Evolutionary conservation across 1,139 yeast species (phyloP).

Genomic region (Saccharomyces hybrid): DNA sequence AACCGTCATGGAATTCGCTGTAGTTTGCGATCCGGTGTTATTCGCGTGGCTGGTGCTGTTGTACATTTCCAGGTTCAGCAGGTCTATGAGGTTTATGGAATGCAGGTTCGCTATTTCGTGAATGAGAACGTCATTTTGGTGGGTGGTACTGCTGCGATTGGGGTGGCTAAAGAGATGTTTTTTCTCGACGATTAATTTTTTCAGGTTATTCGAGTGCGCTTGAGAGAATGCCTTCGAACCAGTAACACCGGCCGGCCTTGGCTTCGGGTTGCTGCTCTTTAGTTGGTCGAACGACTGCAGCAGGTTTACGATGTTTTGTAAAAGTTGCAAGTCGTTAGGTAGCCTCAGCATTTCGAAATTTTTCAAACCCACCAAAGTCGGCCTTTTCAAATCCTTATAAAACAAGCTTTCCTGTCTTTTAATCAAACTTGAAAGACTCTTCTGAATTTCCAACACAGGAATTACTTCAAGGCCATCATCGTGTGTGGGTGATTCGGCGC

Average conservation of each 20-base stretch:
- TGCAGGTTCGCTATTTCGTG: background rate
- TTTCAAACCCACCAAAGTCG: conserved; percentile 16
- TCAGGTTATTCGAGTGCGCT: background rate
- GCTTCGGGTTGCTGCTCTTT: background rate
- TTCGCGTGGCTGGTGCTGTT: background rate
- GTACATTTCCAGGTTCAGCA: conserved; percentile 2
- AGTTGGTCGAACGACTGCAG: background rate
- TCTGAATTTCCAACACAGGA: conserved; percentile 2
- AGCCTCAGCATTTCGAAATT: conserved; percentile 15
- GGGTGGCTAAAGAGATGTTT: background rate
- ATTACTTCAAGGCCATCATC: conserved; percentile 4
- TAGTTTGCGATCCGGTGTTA: conserved; percentile 9
- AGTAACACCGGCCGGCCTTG: background rate
- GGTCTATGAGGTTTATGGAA: background rate
- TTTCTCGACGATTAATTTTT: background rate
- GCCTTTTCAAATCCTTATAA: conserved; percentile 14
- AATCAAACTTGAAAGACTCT: conserved; percentile 10
- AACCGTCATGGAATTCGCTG: conserved; percentile 11
- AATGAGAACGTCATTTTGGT: background rate
- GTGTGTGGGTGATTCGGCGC: background rate
- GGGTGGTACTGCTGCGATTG: background rate
- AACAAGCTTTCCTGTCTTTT: conserved; percentile 12
- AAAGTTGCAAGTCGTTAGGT: conserved; percentile 16
- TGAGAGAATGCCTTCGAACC: background rate
- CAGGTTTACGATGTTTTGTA: background rate